A percentile compares a stretch with the other conserved stretches of the same genome.
Conservation (phyloP, 2,329 filamentous ascomycete species). For the Aspergillus fumigatus region DNA sequence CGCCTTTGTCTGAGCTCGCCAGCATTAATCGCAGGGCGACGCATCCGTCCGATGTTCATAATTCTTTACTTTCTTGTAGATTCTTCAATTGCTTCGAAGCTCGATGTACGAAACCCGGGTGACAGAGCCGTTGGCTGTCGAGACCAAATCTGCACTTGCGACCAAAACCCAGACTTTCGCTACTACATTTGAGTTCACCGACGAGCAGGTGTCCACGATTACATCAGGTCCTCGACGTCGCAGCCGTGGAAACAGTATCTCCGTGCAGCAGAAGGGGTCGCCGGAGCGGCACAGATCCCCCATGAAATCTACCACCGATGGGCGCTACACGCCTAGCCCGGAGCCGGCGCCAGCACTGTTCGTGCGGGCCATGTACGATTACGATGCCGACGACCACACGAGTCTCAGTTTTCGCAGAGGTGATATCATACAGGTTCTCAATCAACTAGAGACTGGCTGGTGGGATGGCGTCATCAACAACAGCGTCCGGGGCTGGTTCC, state of each 20-base stretch:
- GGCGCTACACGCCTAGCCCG: conserved; percentile 29
- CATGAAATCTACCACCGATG: conserved; percentile 26
- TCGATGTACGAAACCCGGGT: conserved; percentile 33
- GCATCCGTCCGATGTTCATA: conserved; percentile 8
- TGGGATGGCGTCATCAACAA: conserved; percentile 99
- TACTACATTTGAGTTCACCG: conserved; percentile 42
- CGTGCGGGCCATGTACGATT: conserved; percentile 94
- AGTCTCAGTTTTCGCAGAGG: conserved; percentile 95
- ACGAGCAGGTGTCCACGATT: conserved; percentile 32
- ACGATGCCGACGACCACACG: conserved; percentile 94
- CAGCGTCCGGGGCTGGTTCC: conserved; percentile 88
- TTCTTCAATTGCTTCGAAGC: conserved; percentile 10
- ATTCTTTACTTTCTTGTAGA: conserved; percentile 2
- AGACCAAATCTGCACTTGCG: conserved; percentile 29
- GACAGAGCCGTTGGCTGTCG: conserved; percentile 30
- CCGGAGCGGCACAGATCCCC: conserved; percentile 25
- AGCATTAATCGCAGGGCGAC: conserved; percentile 15
- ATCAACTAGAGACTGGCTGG: conserved; percentile 96
- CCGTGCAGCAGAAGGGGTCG: conserved; percentile 20
- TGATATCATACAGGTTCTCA: conserved; percentile 97
- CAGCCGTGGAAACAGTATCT: conserved; percentile 29
- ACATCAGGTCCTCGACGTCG: conserved; percentile 25
- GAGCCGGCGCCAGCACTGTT: conserved; percentile 60
- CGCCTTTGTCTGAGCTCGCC: conserved; percentile 16
- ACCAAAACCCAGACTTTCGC: conserved; percentile 35